A percentile compares a stretch with the other conserved stretches of the same genome.
These are phyloP conservation scores for Cryphonectria parasitica DNA, from an alignment of 2,329 filamentous ascomycete genomes.

Conservation along the genomic window DNA sequence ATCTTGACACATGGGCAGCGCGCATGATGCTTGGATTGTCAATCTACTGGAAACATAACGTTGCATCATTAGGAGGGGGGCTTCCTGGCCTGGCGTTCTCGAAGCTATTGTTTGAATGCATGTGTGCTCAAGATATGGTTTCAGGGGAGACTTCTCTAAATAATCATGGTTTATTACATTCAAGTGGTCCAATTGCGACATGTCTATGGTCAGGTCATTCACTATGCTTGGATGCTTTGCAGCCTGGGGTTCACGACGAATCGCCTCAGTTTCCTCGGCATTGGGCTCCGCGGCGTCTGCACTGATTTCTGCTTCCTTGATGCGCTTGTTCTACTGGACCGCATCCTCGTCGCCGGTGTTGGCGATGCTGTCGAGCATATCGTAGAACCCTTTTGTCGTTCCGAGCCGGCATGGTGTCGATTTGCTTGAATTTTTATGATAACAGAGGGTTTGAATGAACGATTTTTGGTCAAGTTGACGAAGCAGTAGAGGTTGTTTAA, in stretches of 20 bases:
- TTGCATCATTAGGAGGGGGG: background rate
- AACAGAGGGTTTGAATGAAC: background rate
- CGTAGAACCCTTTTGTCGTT: slow-evolving; percentile 10
- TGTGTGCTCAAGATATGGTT: background rate
- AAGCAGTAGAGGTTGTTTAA: background rate
- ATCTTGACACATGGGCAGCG: background rate
- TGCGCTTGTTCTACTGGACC: slow-evolving; percentile 20
- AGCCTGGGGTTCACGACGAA: background rate
- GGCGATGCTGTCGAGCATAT: slow-evolving; percentile 16
- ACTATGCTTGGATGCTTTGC: background rate
- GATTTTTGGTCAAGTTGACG: background rate
- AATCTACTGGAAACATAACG: background rate
- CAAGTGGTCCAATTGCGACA: background rate
- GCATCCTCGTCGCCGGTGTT: slow-evolving; percentile 15
- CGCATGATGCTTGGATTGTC: background rate
- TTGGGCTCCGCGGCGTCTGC: slow-evolving; percentile 15
- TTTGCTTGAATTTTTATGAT: background rate
- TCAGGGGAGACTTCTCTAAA: background rate
- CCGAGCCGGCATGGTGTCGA: slow-evolving; percentile 2
- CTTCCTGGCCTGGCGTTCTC: too few species aligned
- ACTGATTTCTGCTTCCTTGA: slow-evolving; percentile 16
- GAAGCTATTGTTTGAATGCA: background rate
- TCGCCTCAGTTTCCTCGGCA: slow-evolving; percentile 1
- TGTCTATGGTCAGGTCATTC: background rate
- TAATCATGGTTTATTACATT: too few species aligned